Evolutionary conservation across 352 stramenopile species (phyloP).

Genomic region (Phytophthora fragariae): DNA sequence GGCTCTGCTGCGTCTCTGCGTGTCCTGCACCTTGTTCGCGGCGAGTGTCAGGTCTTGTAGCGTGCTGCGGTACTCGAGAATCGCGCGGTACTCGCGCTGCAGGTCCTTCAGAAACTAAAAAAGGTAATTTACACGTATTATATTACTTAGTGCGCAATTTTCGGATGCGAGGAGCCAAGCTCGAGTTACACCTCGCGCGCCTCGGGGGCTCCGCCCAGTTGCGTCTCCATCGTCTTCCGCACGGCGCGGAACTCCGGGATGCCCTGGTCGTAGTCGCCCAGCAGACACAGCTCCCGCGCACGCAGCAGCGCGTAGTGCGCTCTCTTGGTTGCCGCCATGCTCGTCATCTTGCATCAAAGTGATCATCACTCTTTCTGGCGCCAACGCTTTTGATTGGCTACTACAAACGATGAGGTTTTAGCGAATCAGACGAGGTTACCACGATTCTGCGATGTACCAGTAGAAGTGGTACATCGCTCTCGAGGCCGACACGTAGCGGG

Average conservation of each 20-base stretch:
- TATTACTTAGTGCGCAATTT: not conserved
- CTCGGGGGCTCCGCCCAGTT: conserved; percentile 33
- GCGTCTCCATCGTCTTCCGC: conserved; percentile 43
- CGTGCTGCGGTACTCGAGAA: conserved; percentile 57
- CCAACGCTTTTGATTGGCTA: conserved; percentile 23
- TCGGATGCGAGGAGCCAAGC: not conserved
- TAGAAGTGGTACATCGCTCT: not conserved
- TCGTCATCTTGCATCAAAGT: not conserved
- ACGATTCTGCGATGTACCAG: not conserved
- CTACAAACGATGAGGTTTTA: conserved; percentile 8
- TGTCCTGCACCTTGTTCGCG: conserved; percentile 37
- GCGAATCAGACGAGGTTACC: not conserved
- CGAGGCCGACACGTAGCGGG: conserved; percentile 46
- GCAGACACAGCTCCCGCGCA: conserved; percentile 67
- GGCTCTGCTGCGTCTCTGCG: conserved; percentile 30
- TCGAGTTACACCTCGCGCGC: conserved; percentile 44
- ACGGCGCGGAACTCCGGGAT: conserved; percentile 52
- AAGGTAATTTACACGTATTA: not conserved
- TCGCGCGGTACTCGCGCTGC: conserved; percentile 53
- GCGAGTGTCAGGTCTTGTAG: conserved; percentile 46
- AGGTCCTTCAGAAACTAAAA: conserved; percentile 54
- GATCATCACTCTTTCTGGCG: conserved; percentile 11
- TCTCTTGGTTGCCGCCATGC: not conserved
- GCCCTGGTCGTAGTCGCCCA: conserved; percentile 66
- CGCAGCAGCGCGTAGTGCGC: conserved; percentile 52